A percentile compares a stretch with the other conserved stretches of the same genome.
phyloP scores from a whole-genome alignment of 345 rosid species.

The Draba incana region DNA sequence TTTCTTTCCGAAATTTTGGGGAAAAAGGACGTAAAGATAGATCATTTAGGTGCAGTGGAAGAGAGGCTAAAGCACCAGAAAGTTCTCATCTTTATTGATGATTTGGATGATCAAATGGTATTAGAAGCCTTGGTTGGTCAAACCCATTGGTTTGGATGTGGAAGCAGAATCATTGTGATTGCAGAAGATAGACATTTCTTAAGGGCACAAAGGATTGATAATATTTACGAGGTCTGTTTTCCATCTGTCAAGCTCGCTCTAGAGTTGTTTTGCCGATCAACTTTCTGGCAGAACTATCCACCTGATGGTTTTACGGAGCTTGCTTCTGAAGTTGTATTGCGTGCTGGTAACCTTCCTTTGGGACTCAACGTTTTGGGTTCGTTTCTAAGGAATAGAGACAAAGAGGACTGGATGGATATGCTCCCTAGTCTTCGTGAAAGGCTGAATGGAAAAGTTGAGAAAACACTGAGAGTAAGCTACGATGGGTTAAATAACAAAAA shows the following conservation, averaged over 20 bases:
- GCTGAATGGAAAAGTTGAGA: conserved; percentile 8
- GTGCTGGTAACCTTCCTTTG: conserved; percentile 28
- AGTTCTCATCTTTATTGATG: conserved; percentile 55
- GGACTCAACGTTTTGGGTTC: conserved; percentile 24
- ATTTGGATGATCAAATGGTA: too few relatives aligned
- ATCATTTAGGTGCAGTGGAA: background rate
- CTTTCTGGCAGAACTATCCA: conserved; percentile 27
- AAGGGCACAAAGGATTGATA: background rate
- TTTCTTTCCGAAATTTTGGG: conserved; percentile 2
- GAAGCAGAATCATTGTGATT: conserved; percentile 59
- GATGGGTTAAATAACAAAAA: conserved; percentile 9
- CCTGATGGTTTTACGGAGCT: conserved; percentile 5
- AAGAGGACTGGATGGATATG: conserved; percentile 28
- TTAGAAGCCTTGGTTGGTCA: too few relatives aligned
- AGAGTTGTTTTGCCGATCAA: conserved; percentile 28
- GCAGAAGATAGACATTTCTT: conserved; percentile 47
- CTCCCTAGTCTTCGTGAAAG: conserved; percentile 10
- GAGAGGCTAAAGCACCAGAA: conserved; percentile 12
- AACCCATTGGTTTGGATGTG: conserved; percentile 46
- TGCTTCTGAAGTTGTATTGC: conserved; percentile 4
- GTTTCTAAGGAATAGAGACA: background rate
- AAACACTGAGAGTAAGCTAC: conserved; percentile 34
- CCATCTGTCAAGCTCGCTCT: conserved; percentile 23
- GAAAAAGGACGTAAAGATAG: conserved; percentile 17
- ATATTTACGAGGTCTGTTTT: background rate